Base-by-base conservation (phyloP, 2,329 filamentous ascomycete genomes). In the Podosphaera fusca region DNA sequence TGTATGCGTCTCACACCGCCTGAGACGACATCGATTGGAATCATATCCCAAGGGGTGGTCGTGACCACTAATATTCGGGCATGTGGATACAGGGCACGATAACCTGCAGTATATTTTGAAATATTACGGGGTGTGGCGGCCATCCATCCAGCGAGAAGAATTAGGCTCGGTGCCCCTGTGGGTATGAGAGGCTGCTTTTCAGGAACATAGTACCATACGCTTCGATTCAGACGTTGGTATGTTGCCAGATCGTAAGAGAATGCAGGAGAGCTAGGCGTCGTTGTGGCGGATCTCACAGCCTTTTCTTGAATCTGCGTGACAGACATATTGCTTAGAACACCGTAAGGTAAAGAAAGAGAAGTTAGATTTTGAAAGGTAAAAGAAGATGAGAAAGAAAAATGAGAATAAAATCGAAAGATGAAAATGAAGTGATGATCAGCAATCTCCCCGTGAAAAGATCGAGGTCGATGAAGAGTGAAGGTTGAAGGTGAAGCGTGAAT, bases 61-160 rank as follows among this genome's bases (percentile, higher is more conserved):
- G 77, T 70, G 6, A 80, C 68, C 29, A 76, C 69, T 30, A 80
- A 65, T 55, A 78, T 74, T 36, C 69, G 69, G 2, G 72, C 66
- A 9, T 64, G 62, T 6, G 74, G 73, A 46, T 69, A 70, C 4
- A 74, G 66, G 0, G 63, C 65, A 33, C 67, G 64, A 63, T 76
- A 75, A 56, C 69, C 66, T 1, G 64, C 57, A n/a, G 72, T 67
- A 61, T 75, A 77, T 66, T 76, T 76, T 55, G 68, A 63, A 34
- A 74, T 65, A 51, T 73, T 70, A 14, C 70, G 68, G 1, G 68
- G 63, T 6, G 64, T 62, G 1, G 73, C 74, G 55, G 71, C 71
- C 66, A 75, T 73, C 74, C 74, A 76, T 59, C 73, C 62, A 35
- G 61, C 69, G 55, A 73, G 65, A 56, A 76, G 63, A 56, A 76